Evolutionary conservation across 169 alveolate species (phyloP).

Genomic region (Eimeria sp.): DNA sequence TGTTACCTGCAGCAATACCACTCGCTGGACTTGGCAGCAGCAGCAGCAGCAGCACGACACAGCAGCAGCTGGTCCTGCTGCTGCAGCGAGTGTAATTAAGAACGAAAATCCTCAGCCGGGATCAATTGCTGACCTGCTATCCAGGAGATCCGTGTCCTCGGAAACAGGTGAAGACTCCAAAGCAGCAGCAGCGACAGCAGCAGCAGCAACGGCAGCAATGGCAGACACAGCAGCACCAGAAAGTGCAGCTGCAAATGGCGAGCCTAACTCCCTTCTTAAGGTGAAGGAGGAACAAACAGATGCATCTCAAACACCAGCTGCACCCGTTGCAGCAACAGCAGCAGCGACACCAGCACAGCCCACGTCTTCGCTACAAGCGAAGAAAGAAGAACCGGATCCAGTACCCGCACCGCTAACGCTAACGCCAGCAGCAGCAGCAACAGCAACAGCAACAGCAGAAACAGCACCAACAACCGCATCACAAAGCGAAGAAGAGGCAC

Average conservation of each 20-base stretch:
- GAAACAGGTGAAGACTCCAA: not conserved
- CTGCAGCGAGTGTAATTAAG: not conserved
- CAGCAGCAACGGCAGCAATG: not conserved
- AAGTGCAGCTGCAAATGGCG: not conserved
- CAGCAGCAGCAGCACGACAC: conserved; percentile 23
- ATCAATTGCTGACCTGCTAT: conserved; percentile 20
- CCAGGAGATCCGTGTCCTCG: not conserved
- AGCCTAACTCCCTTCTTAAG: not conserved
- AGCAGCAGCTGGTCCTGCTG: conserved; percentile 24
- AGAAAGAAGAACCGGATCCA: conserved; percentile 1
- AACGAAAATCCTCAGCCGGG: conserved; percentile 35
- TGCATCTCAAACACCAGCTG: not conserved
- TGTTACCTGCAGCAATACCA: conserved; percentile 31
- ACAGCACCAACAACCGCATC: not conserved
- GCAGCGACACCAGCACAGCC: not conserved
- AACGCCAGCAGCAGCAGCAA: conserved; percentile 1
- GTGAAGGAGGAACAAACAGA: not conserved
- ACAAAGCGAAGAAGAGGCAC: not conserved
- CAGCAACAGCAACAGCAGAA: not conserved
- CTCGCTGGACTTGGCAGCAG: conserved; percentile 14
- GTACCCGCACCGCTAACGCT: not conserved
- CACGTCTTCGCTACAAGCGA: not conserved
- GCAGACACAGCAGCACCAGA: not conserved
- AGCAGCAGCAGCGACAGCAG: not conserved
- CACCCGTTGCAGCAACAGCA: not conserved